Evolutionary conservation across 306 rosid species (phyloP), one percentile per base, ranked within the genome.

Genomic region (Luffa acutangula): DNA sequence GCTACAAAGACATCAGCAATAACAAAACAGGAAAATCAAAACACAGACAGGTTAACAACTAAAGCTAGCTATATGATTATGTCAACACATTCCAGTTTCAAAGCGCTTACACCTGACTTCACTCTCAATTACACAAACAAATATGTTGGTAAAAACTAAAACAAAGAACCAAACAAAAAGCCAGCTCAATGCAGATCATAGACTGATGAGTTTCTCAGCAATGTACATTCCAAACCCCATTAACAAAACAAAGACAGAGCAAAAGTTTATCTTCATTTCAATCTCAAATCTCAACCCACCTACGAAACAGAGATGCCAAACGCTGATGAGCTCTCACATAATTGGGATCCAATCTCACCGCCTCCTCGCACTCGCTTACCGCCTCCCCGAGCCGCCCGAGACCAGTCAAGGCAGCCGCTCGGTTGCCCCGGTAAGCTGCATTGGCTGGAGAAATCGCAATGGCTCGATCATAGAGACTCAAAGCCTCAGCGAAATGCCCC

Each of bases 271-370:
- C 41, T 60, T 66, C 62, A 20, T 79, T 53, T 66, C 74, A 66
- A 21, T 59, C 65, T 59, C 48, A 15, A 65, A 31, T 41, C 51
- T 57, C 42, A 63, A 81, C 88, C 82, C 86, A 95, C 98, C 98
- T 87, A 66, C 89, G 84, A 85, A 87, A 90, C 79, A 95, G 91
- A 81, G 86, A 86, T 58, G 91, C 93, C 85, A 95, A 86, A 64
- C 98, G 97, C 59, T 90, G 90, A 85, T 92, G 97, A 73, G 98
- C 97, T 64, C 97, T 91, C 51, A 78, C 81, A 83, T 92, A 92
- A 85, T 81, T 89, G 71, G 93, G 95, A 89, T 95, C 93, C 87
- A 95, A 90, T 85, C 88, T 90, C 77, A 91, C 88, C 0, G 97
- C 97, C 87, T 89, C 97, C 76, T 91, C 91, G 42, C 98, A 92